Evolutionary conservation across 768 basidiomycete genomes (phyloP).

Genomic region (Paxillus involutus): DNA sequence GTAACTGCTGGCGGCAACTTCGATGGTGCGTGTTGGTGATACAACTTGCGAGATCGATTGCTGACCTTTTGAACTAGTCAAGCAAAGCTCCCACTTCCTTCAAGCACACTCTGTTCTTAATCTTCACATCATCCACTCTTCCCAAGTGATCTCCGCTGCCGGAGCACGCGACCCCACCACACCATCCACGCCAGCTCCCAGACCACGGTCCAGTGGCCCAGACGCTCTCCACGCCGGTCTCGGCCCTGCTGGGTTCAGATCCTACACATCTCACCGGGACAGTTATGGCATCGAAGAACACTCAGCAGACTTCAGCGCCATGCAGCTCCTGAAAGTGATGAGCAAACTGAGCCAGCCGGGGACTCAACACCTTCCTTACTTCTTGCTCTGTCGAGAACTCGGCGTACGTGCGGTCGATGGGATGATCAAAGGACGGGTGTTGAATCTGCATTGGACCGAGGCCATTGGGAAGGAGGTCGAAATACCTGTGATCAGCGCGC

Average conservation of each 20-base stretch:
- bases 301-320: slow-evolving; percentile 69
- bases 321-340: slow-evolving; percentile 82
- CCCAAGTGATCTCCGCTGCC: slow-evolving; percentile 48
- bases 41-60: background rate
- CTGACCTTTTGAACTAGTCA: slow-evolving; percentile 45
- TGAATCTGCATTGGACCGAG: slow-evolving; percentile 79
- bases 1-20: slow-evolving; percentile 75
- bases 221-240: slow-evolving; percentile 59
- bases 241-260: slow-evolving; percentile 62
- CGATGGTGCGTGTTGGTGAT: slow-evolving; percentile 49
- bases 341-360: slow-evolving; percentile 67
- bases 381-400: slow-evolving; percentile 79
- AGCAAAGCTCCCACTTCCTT: slow-evolving; percentile 79
- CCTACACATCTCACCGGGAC: slow-evolving; percentile 38
- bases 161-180: slow-evolving; percentile 32
- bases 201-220: slow-evolving; percentile 35
- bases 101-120: slow-evolving; percentile 84
- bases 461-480: slow-evolving; percentile 56
- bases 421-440: slow-evolving; percentile 75
- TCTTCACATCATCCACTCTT: slow-evolving; percentile 84
- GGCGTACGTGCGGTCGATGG: slow-evolving; percentile 83
- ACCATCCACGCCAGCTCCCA: slow-evolving; percentile 32
- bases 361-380: slow-evolving; percentile 70
- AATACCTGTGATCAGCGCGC: slow-evolving; percentile 25
- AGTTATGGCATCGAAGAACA: slow-evolving; percentile 41